phyloP scores from a whole-genome alignment of 768 basidiomycete species.

The Saitozyma podzolica region DNA sequence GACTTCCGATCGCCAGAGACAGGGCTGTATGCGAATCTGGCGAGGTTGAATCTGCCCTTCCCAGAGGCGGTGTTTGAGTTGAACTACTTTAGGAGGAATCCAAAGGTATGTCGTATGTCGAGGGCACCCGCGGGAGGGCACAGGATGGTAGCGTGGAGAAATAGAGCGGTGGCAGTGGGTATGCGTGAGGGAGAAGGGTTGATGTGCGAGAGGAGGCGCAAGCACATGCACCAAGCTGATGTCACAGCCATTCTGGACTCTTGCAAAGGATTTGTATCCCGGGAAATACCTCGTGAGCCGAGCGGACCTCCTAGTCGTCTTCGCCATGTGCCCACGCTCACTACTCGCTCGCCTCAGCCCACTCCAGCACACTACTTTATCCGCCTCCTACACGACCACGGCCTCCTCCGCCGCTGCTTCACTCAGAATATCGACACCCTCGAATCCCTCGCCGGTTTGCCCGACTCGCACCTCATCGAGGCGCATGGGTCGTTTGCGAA shows the following conservation, averaged over 20 bases:
- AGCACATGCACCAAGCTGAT: too few relatives aligned
- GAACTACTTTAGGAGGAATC: conserved; percentile 75
- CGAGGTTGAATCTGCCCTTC: conserved; percentile 61
- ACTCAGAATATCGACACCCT: conserved; percentile 71
- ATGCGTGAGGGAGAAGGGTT: neutral
- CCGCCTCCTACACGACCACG: conserved; percentile 69
- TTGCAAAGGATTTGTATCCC: conserved; percentile 91
- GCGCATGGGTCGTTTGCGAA: conserved; percentile 94
- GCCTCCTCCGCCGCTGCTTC: conserved; percentile 60
- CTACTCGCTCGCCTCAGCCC: conserved; percentile 60
- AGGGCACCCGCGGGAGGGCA: neutral
- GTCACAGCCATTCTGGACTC: conserved; percentile 65
- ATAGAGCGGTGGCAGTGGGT: neutral
- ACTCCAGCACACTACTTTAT: conserved; percentile 89
- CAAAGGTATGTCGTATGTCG: conserved; percentile 58
- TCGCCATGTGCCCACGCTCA: conserved; percentile 2
- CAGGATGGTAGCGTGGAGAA: neutral
- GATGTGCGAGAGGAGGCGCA: too few relatives aligned
- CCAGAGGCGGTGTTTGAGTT: conserved; percentile 97
- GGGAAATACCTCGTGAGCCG: conserved; percentile 58
- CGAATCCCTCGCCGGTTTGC: conserved; percentile 78
- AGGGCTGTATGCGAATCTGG: conserved; percentile 59
- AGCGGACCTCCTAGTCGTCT: neutral
- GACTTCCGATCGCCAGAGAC: conserved; percentile 86
- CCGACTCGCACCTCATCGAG: conserved; percentile 74